Evolutionary conservation across 495 filamentous ascomycete species (phyloP).

Genomic region (Penicillium canariense): DNA sequence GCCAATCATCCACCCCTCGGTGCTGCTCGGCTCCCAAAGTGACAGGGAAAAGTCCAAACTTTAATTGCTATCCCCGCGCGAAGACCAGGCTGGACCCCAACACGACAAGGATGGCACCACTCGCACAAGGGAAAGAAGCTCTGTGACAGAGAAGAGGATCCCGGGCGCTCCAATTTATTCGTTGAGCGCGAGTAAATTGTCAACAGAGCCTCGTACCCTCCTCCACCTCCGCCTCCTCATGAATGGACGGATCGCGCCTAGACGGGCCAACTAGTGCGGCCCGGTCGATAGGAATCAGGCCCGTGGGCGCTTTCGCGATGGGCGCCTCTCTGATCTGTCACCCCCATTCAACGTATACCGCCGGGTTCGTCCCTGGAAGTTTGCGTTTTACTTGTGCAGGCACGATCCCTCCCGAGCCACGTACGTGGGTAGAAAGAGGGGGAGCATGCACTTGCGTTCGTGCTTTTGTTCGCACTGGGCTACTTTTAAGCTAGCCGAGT

Average conservation of each 20-base stretch:
- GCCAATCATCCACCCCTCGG: constrained; percentile 7
- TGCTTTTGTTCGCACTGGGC: background rate
- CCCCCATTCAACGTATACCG: too few species aligned
- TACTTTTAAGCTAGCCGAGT: background rate
- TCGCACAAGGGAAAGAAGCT: background rate
- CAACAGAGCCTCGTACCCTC: background rate
- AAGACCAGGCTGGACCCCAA: constrained; percentile 3
- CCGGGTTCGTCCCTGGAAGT: background rate
- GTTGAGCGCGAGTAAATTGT: background rate
- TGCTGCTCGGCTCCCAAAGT: constrained; percentile 1
- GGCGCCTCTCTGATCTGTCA: background rate
- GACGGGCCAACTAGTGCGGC: background rate
- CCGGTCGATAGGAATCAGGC: background rate
- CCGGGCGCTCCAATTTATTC: background rate
- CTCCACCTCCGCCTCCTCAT: too few species aligned
- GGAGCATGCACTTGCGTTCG: background rate
- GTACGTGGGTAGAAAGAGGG: constrained; percentile 3
- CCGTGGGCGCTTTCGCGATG: too few species aligned
- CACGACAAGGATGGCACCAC: background rate
- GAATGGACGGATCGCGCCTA: constrained; percentile 3
- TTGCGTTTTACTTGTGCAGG: constrained; percentile 4
- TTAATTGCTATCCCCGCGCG: background rate
- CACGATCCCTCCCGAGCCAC: constrained; percentile 5
- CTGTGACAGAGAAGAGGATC: background rate
- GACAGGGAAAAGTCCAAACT: constrained; percentile 5